These are phyloP conservation scores for Nakazawaea laoshanensis DNA, from an alignment of 805 yeast species.

Conservation along the genomic window DNA sequence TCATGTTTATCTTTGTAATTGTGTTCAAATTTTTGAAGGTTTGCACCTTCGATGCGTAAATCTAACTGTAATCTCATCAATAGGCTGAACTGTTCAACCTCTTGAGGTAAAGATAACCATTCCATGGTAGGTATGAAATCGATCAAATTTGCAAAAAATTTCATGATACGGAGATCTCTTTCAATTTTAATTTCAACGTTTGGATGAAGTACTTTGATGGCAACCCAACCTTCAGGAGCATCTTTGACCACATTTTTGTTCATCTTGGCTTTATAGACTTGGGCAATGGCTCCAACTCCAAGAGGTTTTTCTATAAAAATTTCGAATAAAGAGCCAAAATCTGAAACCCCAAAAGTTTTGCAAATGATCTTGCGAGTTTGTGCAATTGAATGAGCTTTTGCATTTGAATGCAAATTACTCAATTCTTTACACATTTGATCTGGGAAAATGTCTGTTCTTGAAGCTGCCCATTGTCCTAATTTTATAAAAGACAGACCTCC, in stretches of 20 bases:
- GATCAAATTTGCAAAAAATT: conserved; percentile 62
- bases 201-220: conserved; percentile 92
- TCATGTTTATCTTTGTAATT: conserved; percentile 53
- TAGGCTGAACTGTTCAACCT: conserved; percentile 78
- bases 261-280: conserved; percentile 74
- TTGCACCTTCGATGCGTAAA: conserved; percentile 80
- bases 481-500: conserved; percentile 93
- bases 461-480: conserved; percentile 98
- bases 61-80: conserved; percentile 89
- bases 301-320: conserved; percentile 69
- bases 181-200: conserved; percentile 60
- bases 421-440: conserved; percentile 69
- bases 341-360: conserved; percentile 43
- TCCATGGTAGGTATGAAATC: conserved; percentile 89
- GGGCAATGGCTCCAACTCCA: conserved; percentile 99
- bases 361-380: conserved; percentile 53
- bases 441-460: conserved; percentile 90
- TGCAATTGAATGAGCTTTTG: conserved; percentile 58
- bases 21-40: conserved; percentile 60
- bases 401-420: conserved; percentile 74
- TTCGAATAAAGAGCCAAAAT: conserved; percentile 70
- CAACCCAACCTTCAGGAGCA: conserved; percentile 52
- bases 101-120: conserved; percentile 93
- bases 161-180: conserved; percentile 82
- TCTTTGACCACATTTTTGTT: conserved; percentile 28